A percentile compares a stretch with the other conserved stretches of the same genome.
Conservation (phyloP, 148 eudicot genomes). For the Fagopyrum esculentum region DNA sequence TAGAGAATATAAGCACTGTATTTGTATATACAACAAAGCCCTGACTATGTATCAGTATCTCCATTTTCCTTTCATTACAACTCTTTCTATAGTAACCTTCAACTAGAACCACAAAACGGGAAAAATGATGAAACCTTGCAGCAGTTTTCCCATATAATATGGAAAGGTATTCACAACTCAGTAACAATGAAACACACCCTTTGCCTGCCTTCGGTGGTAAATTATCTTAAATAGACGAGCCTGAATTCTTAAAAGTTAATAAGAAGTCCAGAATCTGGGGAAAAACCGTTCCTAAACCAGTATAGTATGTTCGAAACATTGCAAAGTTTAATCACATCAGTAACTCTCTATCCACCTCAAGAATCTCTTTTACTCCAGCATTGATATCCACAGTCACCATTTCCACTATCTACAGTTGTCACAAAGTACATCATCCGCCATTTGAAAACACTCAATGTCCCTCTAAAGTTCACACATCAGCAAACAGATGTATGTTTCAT, state of each 20-base stretch:
- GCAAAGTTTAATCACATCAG: not conserved
- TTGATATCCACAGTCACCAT: not conserved
- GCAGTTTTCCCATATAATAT: not conserved
- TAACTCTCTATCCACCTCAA: not conserved
- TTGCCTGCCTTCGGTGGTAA: not conserved
- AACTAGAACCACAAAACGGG: not conserved
- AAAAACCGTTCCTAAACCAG: not conserved
- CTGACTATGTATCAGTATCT: not conserved
- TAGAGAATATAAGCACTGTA: not conserved
- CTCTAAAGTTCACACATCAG: not conserved
- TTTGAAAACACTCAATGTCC: not conserved
- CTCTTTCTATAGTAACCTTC: not conserved
- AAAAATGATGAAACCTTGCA: not conserved
- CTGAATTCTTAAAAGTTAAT: not conserved
- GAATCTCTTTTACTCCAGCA: not conserved
- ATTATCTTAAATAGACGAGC: not conserved
- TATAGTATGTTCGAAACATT: not conserved
- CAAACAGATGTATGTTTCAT: not conserved
- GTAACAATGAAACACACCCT: not conserved
- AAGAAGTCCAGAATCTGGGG: not conserved
- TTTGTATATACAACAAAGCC: not conserved
- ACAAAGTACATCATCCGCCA: not conserved
- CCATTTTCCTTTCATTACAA: not conserved
- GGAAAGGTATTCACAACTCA: not conserved
- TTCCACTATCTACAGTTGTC: not conserved